Base-by-base conservation (phyloP, 768 basidiomycete species). In the Boletus reticuloceps region DNA sequence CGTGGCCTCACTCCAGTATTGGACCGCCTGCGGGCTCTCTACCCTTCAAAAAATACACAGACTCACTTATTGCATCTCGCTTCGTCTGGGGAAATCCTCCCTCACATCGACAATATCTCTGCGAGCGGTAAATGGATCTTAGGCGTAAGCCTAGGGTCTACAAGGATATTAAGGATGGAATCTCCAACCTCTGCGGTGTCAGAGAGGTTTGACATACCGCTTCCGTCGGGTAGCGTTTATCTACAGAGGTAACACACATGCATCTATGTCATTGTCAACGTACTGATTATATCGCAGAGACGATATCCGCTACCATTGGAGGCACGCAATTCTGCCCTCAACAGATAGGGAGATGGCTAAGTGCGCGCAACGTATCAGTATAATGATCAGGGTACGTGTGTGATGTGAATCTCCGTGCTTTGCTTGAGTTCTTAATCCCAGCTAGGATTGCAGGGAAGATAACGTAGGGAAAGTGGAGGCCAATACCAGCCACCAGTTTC, bases 161-260 rank as follows among this genome's bases (percentile, higher is more conserved):
- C 82, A 47, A 76, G 92, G 51, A 70, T 81, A 37, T 67, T 95
- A 54, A 78, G 82, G 51, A 76, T 94, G 71, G 81, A 84, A 60
- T 64, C 60, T 29, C 64, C 64, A 49, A 64, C 61, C 25, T 58
- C 70, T 34, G 55, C 68, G 34, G 67, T 70, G 38, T 57, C 69
- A 16, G 73, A 76, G 37, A 70, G 70, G 10, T 83, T 85, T 64
- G 82, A 89, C 17, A 64, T 91, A 17, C 55, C 74, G n/a, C 75
- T 96, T 42, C 84, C 83, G n/a, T 88, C 88, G 43, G 94, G 94
- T 6, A 89, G 89, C 58, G 82, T 91, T n/a, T 95, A 96, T 71
- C 65, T 94, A 16, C 94, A 95, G 74, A 79, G 77, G 93, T 88
- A 64, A 67, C 71, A 51, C 40, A 19, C 14, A 37, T 48, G 39